Conservation (phyloP, 108 stramenopile species). For the Skeletonema costatum region DNA sequence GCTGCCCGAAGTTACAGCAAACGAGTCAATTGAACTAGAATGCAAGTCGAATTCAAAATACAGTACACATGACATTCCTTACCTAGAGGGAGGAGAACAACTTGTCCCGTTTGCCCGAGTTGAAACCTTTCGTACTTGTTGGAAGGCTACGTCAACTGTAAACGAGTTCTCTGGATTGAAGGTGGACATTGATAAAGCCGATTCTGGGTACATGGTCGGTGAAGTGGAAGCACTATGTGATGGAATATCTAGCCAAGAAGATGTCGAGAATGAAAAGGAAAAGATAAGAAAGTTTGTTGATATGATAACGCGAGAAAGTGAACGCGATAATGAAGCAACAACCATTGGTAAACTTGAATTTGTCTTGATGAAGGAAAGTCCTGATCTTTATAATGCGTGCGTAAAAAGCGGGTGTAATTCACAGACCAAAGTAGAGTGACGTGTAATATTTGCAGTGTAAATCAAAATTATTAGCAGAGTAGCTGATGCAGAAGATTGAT, state of each 20-base stretch:
- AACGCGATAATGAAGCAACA: not conserved
- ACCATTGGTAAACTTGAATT: conserved; percentile 46
- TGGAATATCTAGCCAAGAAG: conserved; percentile 1
- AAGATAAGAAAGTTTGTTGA: conserved; percentile 41
- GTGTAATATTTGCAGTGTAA: not conserved
- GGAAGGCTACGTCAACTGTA: conserved; percentile 7
- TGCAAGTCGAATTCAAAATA: not conserved
- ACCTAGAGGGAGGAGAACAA: conserved; percentile 27
- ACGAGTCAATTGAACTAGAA: not conserved
- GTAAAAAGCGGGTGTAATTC: conserved; percentile 32
- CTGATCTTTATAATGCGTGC: conserved; percentile 32
- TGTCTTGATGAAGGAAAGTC: conserved; percentile 32
- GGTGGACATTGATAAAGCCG: conserved; percentile 44
- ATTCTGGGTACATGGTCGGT: conserved; percentile 37
- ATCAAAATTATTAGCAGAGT: too few relatives aligned
- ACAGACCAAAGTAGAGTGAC: not conserved
- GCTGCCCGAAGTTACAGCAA: conserved; percentile 3
- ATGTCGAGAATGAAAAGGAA: conserved; percentile 19
- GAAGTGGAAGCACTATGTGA: conserved; percentile 40
- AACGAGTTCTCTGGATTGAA: conserved; percentile 28
- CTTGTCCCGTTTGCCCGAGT: conserved; percentile 41
- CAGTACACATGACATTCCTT: conserved; percentile 25
- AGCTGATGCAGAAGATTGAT: not conserved
- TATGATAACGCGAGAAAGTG: conserved; percentile 12
- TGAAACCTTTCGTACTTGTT: conserved; percentile 26